These are phyloP conservation scores for Volvariella volvacea DNA, from an alignment of 1,284 basidiomycete genomes.

Conservation along the genomic window DNA sequence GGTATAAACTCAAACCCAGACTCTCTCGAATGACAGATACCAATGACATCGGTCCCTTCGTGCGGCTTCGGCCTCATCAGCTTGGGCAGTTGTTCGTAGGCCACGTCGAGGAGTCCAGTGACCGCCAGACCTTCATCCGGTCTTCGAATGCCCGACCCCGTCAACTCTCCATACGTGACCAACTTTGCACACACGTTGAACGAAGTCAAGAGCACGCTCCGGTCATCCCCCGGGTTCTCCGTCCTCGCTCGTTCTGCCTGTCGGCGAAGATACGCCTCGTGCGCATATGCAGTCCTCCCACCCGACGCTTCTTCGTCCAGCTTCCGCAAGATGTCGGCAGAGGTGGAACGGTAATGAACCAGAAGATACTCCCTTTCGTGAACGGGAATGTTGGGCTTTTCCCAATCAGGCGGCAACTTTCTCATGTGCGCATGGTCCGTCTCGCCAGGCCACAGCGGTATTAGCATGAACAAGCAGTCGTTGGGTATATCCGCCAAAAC, in stretches of 20 bases:
- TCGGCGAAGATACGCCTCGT: slow-evolving; percentile 29
- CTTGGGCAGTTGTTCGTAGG: slow-evolving; percentile 35
- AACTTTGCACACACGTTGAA: slow-evolving; percentile 67
- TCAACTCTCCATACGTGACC: slow-evolving; percentile 59
- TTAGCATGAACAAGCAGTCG: slow-evolving; percentile 70
- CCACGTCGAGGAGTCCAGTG: slow-evolving; percentile 53
- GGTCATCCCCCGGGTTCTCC: slow-evolving; percentile 28
- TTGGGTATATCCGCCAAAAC: slow-evolving; percentile 29
- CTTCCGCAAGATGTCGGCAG: slow-evolving; percentile 11
- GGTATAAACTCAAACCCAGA: slow-evolving; percentile 62
- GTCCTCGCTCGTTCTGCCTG: slow-evolving; percentile 29
- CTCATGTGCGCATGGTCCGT: slow-evolving; percentile 41
- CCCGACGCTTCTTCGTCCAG: neutral
- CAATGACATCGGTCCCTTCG: slow-evolving; percentile 42
- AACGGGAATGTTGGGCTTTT: slow-evolving; percentile 29
- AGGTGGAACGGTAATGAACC: slow-evolving; percentile 58
- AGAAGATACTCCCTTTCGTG: slow-evolving; percentile 62
- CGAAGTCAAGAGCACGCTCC: slow-evolving; percentile 44
- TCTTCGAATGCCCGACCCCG: slow-evolving; percentile 62
- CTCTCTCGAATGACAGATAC: slow-evolving; percentile 54
- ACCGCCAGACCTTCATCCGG: slow-evolving; percentile 65
- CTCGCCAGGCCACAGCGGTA: slow-evolving; percentile 77
- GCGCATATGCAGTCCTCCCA: slow-evolving; percentile 13
- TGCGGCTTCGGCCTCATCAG: slow-evolving; percentile 11
- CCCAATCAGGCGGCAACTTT: slow-evolving; percentile 12